Evolutionary conservation across 495 filamentous ascomycete species (phyloP), one percentile per base, ranked within the genome.

Genomic region (Aspergillus sclerotiicarbonarius): DNA sequence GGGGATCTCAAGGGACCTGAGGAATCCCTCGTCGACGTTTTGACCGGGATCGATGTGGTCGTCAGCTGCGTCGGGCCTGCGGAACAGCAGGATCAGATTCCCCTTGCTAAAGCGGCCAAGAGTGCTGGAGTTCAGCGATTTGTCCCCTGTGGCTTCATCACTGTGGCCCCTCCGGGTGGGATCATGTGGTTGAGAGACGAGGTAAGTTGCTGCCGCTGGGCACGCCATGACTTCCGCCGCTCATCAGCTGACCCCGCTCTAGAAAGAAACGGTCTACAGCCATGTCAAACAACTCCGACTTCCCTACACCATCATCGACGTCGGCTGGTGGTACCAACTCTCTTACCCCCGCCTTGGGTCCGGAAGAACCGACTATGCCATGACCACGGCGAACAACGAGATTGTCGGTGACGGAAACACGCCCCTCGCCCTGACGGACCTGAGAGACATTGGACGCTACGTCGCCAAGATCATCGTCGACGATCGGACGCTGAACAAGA

Each of bases 301-400:
- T 25, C 80, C 82, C 25, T 87, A 84, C 70, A 87, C 83, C 21
- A 77, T 84, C 65, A 78, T 87, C 61, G 82, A 86, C 60, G 76
- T 84, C 44, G 84, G 84, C 48, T 84, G 75, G 73, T 87, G 83
- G 83, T 80, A 81, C 67, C 79, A 84, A 63, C 65, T 83, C 47
- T 68, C 74, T 6, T 78, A 80, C 57, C 81, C 78, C 6, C 63
- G 68, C 16, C 65, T 86, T 15, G 70, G 76, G n/a, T 83, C 79
- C 19, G 83, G 83, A 8, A 72, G 73, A 49, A 70, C 76, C 30
- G 81, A 84, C 62, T 78, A 83, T 59, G 80, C 75, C 45, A 73
- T 82, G 67, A 73, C 67, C 4, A 62, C 69, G 0, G 64, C 71
- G 9, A 68, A 76, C 51, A 76, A 81, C 45, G 69, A 79, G 41